Conservation (phyloP, 2,329 filamentous ascomycete species). For the Neonectria sp. region DNA sequence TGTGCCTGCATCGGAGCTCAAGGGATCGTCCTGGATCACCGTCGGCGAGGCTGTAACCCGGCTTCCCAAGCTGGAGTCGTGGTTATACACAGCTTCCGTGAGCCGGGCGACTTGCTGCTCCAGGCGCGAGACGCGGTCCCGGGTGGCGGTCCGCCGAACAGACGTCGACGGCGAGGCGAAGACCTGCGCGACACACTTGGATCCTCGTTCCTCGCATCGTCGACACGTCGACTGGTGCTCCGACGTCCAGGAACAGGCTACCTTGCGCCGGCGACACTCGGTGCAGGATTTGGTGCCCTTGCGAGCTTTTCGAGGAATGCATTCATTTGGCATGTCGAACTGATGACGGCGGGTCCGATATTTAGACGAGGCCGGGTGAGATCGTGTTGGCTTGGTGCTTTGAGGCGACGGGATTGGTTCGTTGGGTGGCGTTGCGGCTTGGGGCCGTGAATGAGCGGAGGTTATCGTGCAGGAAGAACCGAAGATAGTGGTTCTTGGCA, state of each 20-base stretch:
- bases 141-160: not conserved
- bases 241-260: constrained; percentile 7
- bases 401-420: not conserved
- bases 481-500: not conserved
- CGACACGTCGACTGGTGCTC: not conserved
- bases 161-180: constrained; percentile 4
- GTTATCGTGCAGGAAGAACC: not conserved
- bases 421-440: not conserved
- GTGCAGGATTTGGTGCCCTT: constrained; percentile 10
- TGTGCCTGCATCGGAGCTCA: not conserved
- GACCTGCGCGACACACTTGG: not conserved
- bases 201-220: constrained; percentile 6
- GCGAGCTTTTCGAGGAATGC: not conserved
- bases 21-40: not conserved
- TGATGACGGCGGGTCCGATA: not conserved
- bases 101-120: not conserved
- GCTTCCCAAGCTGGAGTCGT: not conserved
- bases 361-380: not conserved
- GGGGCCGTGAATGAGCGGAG: not conserved
- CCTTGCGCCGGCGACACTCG: constrained; percentile 14
- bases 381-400: not conserved
- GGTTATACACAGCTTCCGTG: not conserved
- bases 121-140: not conserved
- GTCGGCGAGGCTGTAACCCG: not conserved
- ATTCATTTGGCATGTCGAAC: not conserved